phyloP scores from a whole-genome alignment of 106 monocot species.

The Chionographis japonica region DNA sequence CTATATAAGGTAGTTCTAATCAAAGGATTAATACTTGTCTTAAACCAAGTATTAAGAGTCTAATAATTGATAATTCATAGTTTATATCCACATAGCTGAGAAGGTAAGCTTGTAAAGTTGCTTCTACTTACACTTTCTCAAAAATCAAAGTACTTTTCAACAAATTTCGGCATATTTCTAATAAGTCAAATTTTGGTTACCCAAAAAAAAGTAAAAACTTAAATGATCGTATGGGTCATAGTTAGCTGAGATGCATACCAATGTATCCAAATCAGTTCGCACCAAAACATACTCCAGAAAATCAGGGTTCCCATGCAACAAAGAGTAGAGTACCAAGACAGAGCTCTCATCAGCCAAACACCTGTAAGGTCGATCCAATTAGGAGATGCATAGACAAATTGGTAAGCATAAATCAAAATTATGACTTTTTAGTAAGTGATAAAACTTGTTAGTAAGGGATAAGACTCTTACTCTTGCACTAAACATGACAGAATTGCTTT shows the following conservation, averaged over 20 bases:
- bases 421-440: too few relatives aligned
- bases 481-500: background rate
- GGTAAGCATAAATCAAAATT: background rate
- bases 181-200: background rate
- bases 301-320: conserved; percentile 88
- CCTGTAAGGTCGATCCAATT: conserved; percentile 26
- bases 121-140: too few relatives aligned
- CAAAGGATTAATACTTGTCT: too few relatives aligned
- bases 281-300: conserved; percentile 95
- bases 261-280: conserved; percentile 95
- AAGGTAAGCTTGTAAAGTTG: too few relatives aligned
- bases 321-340: conserved; percentile 75
- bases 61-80: too few relatives aligned
- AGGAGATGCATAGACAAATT: background rate
- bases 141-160: too few relatives aligned
- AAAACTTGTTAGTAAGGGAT: too few relatives aligned
- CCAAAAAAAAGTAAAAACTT: background rate
- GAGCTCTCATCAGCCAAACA: conserved; percentile 78
- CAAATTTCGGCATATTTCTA: background rate
- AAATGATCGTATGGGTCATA: background rate
- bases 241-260: conserved; percentile 45
- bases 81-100: too few relatives aligned
- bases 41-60: too few relatives aligned
- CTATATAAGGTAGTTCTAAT: too few relatives aligned
- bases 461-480: background rate